A percentile compares a stretch with the other conserved stretches of the same genome.
phyloP scores from a whole-genome alignment of 306 rosid species.

The Biancaea sappan region DNA sequence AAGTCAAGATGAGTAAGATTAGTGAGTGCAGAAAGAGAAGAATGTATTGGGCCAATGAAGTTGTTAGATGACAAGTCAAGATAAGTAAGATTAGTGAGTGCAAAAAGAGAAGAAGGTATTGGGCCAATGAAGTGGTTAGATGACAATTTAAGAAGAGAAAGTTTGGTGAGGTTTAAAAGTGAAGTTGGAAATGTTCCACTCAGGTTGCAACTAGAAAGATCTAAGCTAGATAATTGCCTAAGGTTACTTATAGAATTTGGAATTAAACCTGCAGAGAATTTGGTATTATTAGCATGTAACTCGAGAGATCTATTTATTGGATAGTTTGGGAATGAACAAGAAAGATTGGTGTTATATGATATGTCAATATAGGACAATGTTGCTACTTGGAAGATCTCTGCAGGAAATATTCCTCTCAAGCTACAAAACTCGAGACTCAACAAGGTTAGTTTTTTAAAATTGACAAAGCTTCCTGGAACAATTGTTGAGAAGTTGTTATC shows the following conservation, averaged over 20 bases:
- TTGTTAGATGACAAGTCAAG: too few relatives aligned
- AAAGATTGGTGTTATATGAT: background rate
- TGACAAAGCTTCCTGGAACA: too few relatives aligned
- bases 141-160: constrained; percentile 8
- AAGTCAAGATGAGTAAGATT: too few relatives aligned
- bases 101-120: too few relatives aligned
- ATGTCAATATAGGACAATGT: constrained; percentile 28
- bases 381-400: constrained; percentile 23
- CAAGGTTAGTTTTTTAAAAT: too few relatives aligned
- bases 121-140: too few relatives aligned
- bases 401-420: constrained; percentile 25
- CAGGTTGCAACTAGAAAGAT: constrained; percentile 22
- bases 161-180: constrained; percentile 26
- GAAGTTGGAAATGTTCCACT: constrained; percentile 27
- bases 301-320: constrained; percentile 5
- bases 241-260: constrained; percentile 29
- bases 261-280: constrained; percentile 20
- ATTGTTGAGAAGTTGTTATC: too few relatives aligned
- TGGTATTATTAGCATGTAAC: background rate
- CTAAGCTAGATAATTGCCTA: constrained; percentile 3
- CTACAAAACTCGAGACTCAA: background rate
- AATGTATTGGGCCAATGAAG: too few relatives aligned
- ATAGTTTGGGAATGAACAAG: constrained; percentile 39
- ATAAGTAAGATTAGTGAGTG: too few relatives aligned
- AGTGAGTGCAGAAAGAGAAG: too few relatives aligned